Evolutionary conservation across 75 land plant species (phyloP), one percentile per base, ranked within the genome.

Genomic region (Picea sitchensis): DNA sequence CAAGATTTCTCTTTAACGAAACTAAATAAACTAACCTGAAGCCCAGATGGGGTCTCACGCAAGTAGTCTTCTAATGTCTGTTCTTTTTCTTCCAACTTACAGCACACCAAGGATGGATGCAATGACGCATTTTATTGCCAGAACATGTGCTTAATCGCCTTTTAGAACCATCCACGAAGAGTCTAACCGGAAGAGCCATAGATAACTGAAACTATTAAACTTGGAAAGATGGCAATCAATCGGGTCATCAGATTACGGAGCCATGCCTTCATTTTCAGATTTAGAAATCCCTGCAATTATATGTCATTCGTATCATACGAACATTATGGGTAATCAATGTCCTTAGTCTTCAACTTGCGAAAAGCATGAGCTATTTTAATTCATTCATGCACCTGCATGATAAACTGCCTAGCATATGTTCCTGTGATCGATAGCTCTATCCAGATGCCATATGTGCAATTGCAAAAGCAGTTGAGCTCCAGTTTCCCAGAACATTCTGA

Each of bases 351-450:
- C 26, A 26, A 26, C 26, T 26, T 26, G 26, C 26, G 26, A 26
- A 26, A 26, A 26, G 26, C 26, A 26, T 26, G 26, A 26, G 0
- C 26, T 26, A 26, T 26, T 26, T 26, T 26, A 26, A 26, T 26
- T 26, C 26, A 26, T 26, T 26, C 26, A 26, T 26, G 26, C 26
- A 86, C 94, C 89, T 89, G 90, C 98, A 95, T 95, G 57, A 88
- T 26, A 0, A 26, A 26, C 26, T 26, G 26, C 26, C 26, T 0
- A 26, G 26, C 26, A 26, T 26, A 26, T 2, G 98, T 95, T 56
- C 98, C 98, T 14, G 94, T 89, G 15, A 92, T 92, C 13, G 91
- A 87, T 1, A 95, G 83, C 94, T 95, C 63, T 95, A 95, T 9
- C 98, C 98, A 13, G 92, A 90, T 36, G 98, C 98, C 0, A 95